Percentiles rank a stretch among this genome's conserved stretches.
Evolutionary conservation across 1,284 basidiomycete genomes (phyloP).

Genomic region (Termitomyces sp.): DNA sequence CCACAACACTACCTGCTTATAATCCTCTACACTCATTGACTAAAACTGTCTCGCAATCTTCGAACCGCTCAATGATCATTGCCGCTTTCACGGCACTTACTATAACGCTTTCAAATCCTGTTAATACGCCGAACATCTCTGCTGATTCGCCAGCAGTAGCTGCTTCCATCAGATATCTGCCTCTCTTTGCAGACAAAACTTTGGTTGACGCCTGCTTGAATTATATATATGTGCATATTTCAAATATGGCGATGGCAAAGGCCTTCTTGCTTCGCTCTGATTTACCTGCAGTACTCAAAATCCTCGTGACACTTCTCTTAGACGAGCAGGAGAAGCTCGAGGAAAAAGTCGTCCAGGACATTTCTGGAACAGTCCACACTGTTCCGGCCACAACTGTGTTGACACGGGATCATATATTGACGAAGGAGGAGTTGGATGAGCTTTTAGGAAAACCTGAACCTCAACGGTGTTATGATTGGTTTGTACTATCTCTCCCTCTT

Average conservation of each 20-base stretch:
- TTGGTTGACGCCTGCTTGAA: conserved; percentile 68
- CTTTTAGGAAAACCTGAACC: conserved; percentile 62
- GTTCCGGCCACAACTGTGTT: conserved; percentile 44
- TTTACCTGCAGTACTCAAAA: conserved; percentile 60
- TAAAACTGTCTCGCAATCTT: conserved; percentile 49
- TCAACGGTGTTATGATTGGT: conserved; percentile 77
- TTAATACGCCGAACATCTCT: conserved; percentile 51
- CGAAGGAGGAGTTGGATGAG: conserved; percentile 58
- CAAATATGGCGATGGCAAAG: conserved; percentile 70
- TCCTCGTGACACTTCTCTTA: conserved; percentile 63
- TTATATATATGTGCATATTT: conserved; percentile 73
- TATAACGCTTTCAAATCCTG: conserved; percentile 54
- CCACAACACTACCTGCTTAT: conserved; percentile 24
- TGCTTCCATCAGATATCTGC: conserved; percentile 64
- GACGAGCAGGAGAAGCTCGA: conserved; percentile 56
- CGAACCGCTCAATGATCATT: conserved; percentile 71
- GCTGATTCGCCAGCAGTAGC: conserved; percentile 52
- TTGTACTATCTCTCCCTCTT: conserved; percentile 18
- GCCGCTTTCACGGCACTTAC: conserved; percentile 56
- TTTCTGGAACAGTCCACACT: conserved; percentile 53
- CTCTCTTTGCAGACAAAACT: conserved; percentile 66
- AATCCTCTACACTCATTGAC: conserved; percentile 50
- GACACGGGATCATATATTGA: conserved; percentile 55
- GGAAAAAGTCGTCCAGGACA: conserved; percentile 56
- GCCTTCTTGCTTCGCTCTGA: conserved; percentile 65